Percentiles rank a stretch among this genome's conserved stretches.
Conservation (phyloP, 306 rosid genomes). For the Cyclanthera cordifolia region DNA sequence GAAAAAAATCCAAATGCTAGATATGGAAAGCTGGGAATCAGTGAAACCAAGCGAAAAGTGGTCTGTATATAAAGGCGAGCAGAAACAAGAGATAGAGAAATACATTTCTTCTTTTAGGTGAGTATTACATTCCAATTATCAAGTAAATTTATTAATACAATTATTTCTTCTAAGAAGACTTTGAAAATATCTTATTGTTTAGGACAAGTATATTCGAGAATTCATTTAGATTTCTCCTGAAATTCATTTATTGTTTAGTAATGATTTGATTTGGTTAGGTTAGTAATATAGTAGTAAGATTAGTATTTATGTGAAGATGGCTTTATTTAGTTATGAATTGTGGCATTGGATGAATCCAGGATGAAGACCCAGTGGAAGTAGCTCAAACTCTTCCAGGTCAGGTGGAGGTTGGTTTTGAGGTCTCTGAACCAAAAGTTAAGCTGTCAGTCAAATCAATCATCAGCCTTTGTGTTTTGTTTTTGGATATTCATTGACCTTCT, state of each 20-base stretch:
- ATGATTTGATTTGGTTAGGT: not conserved
- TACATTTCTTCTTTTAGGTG: slow-evolving; percentile 27
- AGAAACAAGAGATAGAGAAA: slow-evolving; percentile 22
- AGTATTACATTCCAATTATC: slow-evolving; percentile 1
- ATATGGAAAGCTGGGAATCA: slow-evolving; percentile 23
- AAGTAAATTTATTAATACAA: not conserved
- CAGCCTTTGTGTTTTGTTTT: not conserved
- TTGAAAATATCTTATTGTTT: not conserved
- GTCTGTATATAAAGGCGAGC: slow-evolving; percentile 23
- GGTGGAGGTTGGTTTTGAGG: not conserved
- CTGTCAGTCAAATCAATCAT: not conserved
- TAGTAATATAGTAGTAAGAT: not conserved
- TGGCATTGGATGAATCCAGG: not conserved
- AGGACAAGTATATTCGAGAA: not conserved
- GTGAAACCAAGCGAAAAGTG: slow-evolving; percentile 24
- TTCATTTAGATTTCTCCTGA: not conserved
- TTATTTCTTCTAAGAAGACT: not conserved
- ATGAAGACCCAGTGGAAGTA: not conserved
- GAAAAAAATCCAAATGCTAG: slow-evolving; percentile 8
- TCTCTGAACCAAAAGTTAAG: not conserved
- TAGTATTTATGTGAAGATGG: not conserved
- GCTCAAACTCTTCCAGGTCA: not conserved
- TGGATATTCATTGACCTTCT: not conserved
- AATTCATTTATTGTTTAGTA: too few relatives aligned
- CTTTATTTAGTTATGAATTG: not conserved